A percentile compares a stretch with the other conserved stretches of the same genome.
Conservation (phyloP, 495 filamentous ascomycete species). For the Staphylotrichum tortipilum region DNA sequence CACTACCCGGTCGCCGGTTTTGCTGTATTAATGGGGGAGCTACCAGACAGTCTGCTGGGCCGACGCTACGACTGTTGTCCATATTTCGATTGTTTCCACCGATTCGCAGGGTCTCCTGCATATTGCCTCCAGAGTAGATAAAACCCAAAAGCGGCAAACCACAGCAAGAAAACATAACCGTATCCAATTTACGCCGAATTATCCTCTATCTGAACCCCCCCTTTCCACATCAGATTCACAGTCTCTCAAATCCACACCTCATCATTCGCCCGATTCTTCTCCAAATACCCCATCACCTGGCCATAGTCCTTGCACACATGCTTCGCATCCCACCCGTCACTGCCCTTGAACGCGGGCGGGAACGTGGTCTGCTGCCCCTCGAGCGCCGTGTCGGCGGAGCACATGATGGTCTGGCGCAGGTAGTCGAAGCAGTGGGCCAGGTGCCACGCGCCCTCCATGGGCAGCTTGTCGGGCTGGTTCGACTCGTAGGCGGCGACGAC, state of each 20-base stretch:
- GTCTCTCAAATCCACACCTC: constrained; percentile 36
- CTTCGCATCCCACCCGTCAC: constrained; percentile 41
- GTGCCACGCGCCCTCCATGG: constrained; percentile 35
- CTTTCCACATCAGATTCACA: too few relatives aligned
- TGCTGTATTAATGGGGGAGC: neutral
- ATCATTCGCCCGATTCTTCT: constrained; percentile 32
- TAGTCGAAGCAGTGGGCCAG: constrained; percentile 43
- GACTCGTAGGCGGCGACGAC: constrained; percentile 30
- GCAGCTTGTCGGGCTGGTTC: constrained; percentile 21
- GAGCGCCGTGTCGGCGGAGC: constrained; percentile 35
- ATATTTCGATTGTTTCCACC: too few relatives aligned
- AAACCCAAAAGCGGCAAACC: too few relatives aligned
- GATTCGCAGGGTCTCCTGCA: too few relatives aligned
- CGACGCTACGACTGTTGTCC: too few relatives aligned
- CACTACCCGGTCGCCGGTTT: neutral
- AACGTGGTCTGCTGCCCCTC: constrained; percentile 39
- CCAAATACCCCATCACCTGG: constrained; percentile 28
- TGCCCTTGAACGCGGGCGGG: constrained; percentile 30
- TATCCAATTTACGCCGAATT: too few relatives aligned
- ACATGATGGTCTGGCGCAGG: constrained; percentile 41
- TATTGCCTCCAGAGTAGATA: too few relatives aligned
- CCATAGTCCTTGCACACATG: constrained; percentile 39
- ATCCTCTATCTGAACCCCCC: too few relatives aligned
- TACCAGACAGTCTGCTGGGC: neutral
- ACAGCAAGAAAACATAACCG: too few relatives aligned